Base-by-base conservation (phyloP, 495 filamentous ascomycete genomes). In the Penicillium argentinense region DNA sequence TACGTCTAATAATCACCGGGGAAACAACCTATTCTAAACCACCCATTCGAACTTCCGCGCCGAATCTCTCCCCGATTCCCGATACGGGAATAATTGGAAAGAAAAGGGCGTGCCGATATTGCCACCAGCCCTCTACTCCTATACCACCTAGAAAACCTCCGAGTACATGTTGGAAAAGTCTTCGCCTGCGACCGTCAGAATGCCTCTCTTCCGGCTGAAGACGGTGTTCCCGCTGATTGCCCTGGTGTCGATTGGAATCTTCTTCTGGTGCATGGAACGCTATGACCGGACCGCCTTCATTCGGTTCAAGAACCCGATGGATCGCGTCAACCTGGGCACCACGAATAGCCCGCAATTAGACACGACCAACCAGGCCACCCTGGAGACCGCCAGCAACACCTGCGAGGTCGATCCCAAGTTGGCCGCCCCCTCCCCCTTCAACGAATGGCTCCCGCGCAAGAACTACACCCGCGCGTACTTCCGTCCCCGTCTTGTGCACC, bases 381-480 rank as follows among this genome's bases (percentile, higher is more conserved):
- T 43, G 5, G 39, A 57, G 4, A 52, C 58, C 11, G 24, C 51
- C n/a, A 23, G 29, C 37, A 39, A 25, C 32, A 59, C 59, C 30
- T 75, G 72, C 44, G 65, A 69, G 25, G 63, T 64, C 17, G 66
- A 75, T 32, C 66, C 68, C 18, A 62, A 59, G 41, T 33, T 67
- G 39, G 54, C 66, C 39, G 63, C 69, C 17, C 68, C 69, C 32
- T 48, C 73, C 12, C 66, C 70, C 13, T 69, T 72, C 56, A 59
- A 56, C 30, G 72, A 75, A 60, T 75, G 70, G 70, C 65, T 75
- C 23, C 56, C 59, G 12, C 70, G 70, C 63, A 75, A 75, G 66
- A 75, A 75, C 62, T 72, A 72, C 53, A 75, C 70, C 32, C 72
- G 72, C 34, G 62, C 69, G 55, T 75, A 73, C 51, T 64, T 75